These are phyloP conservation scores for Apiospora kogelbergensis DNA, from an alignment of 2,329 filamentous ascomycete species.

Conservation along the genomic window DNA sequence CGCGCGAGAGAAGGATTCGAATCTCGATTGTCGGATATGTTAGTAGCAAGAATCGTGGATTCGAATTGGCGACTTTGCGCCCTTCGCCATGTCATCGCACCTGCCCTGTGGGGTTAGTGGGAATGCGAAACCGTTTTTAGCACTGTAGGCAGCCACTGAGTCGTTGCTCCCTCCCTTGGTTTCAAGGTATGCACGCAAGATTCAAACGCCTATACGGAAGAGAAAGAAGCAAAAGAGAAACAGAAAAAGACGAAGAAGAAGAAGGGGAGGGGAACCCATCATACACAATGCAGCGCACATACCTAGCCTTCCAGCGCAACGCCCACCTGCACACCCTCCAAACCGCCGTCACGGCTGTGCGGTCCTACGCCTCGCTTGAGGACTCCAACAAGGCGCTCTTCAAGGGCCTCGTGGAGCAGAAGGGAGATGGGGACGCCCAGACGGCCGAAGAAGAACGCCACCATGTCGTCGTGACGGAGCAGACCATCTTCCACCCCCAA, in stretches of 20 bases:
- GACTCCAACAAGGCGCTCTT: conserved; percentile 54
- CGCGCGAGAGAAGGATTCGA: neutral
- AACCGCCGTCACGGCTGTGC: conserved; percentile 43
- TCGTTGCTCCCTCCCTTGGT: neutral
- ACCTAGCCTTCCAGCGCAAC: conserved; percentile 39
- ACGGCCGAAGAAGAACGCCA: neutral
- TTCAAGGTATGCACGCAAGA: neutral
- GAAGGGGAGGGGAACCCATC: neutral
- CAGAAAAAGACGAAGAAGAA: too few relatives aligned
- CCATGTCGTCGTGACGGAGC: conserved; percentile 58
- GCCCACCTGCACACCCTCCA: conserved; percentile 31
- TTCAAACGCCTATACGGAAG: neutral
- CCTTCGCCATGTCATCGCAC: neutral
- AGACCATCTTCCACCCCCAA: conserved; percentile 75
- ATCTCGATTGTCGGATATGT: neutral
- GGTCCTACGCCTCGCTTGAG: conserved; percentile 49
- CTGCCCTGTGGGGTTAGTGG: neutral
- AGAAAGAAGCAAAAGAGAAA: neutral
- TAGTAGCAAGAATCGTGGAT: neutral
- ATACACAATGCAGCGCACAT: conserved; percentile 34
- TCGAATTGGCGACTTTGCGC: neutral
- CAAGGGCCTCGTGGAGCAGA: conserved; percentile 51
- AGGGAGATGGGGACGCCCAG: conserved; percentile 22
- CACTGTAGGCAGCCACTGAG: neutral
- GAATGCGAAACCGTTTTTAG: neutral